These are phyloP conservation scores for Aspergillus diversus DNA, from an alignment of 495 filamentous ascomycete genomes.

Conservation along the genomic window DNA sequence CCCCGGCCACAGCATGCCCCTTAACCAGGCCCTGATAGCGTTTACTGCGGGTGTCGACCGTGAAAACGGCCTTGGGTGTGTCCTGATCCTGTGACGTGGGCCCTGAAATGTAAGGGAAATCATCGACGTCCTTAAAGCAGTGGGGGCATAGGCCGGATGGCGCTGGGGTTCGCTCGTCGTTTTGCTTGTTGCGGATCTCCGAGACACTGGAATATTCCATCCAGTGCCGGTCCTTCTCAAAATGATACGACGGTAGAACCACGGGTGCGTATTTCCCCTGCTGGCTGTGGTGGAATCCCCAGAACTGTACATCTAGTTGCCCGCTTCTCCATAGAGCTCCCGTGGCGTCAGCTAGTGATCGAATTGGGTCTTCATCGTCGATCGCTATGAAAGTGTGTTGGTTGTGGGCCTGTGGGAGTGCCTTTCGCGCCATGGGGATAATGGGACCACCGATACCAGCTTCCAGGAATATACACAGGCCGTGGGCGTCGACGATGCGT, in stretches of 20 bases:
- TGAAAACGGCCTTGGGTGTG: slow-evolving; percentile 40
- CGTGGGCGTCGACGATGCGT: slow-evolving; percentile 38
- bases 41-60: slow-evolving; percentile 45
- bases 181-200: too few relatives aligned
- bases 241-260: slow-evolving; percentile 56
- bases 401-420: slow-evolving; percentile 19
- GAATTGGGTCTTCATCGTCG: slow-evolving; percentile 31
- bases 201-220: slow-evolving; percentile 20
- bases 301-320: slow-evolving; percentile 39
- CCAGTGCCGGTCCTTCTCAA: slow-evolving; percentile 50
- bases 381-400: slow-evolving; percentile 48
- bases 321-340: slow-evolving; percentile 52
- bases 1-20: slow-evolving; percentile 50
- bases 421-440: slow-evolving; percentile 45
- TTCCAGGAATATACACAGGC: slow-evolving; percentile 48
- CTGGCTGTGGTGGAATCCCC: slow-evolving; percentile 47
- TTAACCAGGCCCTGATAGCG: slow-evolving; percentile 40
- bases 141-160: background rate
- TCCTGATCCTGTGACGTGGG: slow-evolving; percentile 42
- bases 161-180: too few relatives aligned
- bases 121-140: slow-evolving; percentile 34
- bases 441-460: slow-evolving; percentile 53
- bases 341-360: slow-evolving; percentile 44
- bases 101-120: slow-evolving; percentile 48
- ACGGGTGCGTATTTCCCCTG: slow-evolving; percentile 35